A percentile compares a stretch with the other conserved stretches of the same genome.
Conservation (phyloP, 2,329 filamentous ascomycete genomes). For the Diaporthe velutina region DNA sequence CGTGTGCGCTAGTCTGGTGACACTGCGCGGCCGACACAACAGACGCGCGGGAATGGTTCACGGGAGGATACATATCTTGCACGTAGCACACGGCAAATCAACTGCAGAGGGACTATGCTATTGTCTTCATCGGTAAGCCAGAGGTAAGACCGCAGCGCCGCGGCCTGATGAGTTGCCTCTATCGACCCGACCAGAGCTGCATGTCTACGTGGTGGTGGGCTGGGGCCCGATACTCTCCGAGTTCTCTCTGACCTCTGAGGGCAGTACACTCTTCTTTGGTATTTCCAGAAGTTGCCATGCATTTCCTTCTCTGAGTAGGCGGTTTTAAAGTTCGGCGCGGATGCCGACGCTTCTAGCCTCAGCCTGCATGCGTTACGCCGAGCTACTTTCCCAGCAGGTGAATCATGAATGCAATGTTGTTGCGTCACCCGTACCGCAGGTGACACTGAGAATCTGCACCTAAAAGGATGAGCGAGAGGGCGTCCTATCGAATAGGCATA, state of each 20-base stretch:
- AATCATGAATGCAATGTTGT: background rate
- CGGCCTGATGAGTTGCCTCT: background rate
- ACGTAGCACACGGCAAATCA: background rate
- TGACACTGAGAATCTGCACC: background rate
- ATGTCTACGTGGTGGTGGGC: too few species aligned
- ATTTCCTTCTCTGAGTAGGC: background rate
- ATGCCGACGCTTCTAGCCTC: background rate
- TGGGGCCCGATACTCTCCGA: background rate
- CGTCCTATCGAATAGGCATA: background rate
- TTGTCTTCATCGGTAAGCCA: background rate
- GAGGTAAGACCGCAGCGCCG: background rate
- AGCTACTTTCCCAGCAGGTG: background rate
- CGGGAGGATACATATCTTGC: background rate
- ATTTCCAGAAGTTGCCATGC: background rate
- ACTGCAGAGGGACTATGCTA: background rate
- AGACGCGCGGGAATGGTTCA: background rate
- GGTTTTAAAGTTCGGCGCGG: background rate
- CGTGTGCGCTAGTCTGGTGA: background rate
- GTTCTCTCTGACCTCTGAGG: background rate
- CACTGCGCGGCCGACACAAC: background rate
- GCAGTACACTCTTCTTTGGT: background rate
- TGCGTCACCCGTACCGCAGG: background rate
- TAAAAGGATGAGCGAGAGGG: background rate
- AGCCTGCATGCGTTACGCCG: background rate
- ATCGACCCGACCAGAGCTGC: background rate